Evolutionary conservation across 768 basidiomycete species (phyloP).

Genomic region (Pleurotus platypus): DNA sequence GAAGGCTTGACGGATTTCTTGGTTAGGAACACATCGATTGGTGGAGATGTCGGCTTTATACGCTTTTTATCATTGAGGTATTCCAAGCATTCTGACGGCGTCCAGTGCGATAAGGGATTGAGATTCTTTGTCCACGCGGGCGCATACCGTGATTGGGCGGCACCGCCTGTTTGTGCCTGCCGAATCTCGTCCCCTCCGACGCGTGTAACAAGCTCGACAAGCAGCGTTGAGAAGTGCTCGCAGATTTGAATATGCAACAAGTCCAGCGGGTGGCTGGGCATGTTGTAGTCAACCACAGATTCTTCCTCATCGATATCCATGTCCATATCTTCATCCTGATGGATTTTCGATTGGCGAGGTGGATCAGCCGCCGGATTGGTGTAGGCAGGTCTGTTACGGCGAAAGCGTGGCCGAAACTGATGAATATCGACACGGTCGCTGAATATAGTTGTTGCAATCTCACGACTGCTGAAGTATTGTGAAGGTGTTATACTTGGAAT

Average conservation of each 20-base stretch:
- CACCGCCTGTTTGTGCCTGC: constrained; percentile 27
- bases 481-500: constrained; percentile 35
- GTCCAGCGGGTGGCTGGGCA: constrained; percentile 58
- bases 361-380: constrained; percentile 1
- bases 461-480: constrained; percentile 44
- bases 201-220: constrained; percentile 54
- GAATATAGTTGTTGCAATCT: constrained; percentile 47
- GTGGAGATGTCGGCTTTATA: constrained; percentile 33
- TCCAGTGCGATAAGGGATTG: constrained; percentile 48
- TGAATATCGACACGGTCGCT: constrained; percentile 30
- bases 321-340: constrained; percentile 33
- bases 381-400: constrained; percentile 3
- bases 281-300: constrained; percentile 27
- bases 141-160: constrained; percentile 51
- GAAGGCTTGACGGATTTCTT: constrained; percentile 33
- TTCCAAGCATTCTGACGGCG: constrained; percentile 49
- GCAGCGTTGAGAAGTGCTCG: constrained; percentile 61
- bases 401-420: constrained; percentile 27
- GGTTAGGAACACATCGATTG: constrained; percentile 46
- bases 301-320: constrained; percentile 66
- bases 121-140: constrained; percentile 38
- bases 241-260: constrained; percentile 65
- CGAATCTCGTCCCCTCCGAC: constrained; percentile 47
- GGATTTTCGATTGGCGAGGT: constrained; percentile 4
- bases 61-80: constrained; percentile 46